A percentile compares a stretch with the other conserved stretches of the same genome.
Conservation (phyloP, 169 alveolate species). For the Plasmodium yoelii region DNA sequence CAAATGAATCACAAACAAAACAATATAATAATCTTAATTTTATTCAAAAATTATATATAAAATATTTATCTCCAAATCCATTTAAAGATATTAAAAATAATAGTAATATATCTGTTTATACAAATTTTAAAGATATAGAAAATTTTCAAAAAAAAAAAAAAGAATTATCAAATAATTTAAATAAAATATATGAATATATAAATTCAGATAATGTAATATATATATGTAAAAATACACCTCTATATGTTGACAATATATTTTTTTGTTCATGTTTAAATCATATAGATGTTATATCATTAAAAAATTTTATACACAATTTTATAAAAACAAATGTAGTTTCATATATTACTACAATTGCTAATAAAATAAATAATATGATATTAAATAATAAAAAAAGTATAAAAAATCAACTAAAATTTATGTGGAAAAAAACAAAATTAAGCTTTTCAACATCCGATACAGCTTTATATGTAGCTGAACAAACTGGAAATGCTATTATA, state of each 20-base stretch:
- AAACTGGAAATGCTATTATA: conserved; percentile 46
- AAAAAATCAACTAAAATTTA: conserved; percentile 36
- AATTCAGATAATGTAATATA: conserved; percentile 17
- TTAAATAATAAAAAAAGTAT: conserved; percentile 41
- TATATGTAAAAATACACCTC: conserved; percentile 55
- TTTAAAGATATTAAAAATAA: neutral
- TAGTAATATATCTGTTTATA: conserved; percentile 19
- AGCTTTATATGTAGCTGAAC: conserved; percentile 62
- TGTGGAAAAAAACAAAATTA: conserved; percentile 55
- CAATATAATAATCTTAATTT: neutral
- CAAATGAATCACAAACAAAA: neutral
- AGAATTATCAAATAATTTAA: conserved; percentile 5
- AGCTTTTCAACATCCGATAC: conserved; percentile 50
- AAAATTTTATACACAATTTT: conserved; percentile 62
- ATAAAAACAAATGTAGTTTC: conserved; percentile 29
- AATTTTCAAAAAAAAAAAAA: conserved; percentile 25
- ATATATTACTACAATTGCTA: conserved; percentile 23
- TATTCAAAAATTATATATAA: conserved; percentile 25
- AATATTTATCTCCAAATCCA: conserved; percentile 16
- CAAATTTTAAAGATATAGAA: conserved; percentile 18
- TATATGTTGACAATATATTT: conserved; percentile 33
- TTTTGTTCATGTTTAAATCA: conserved; percentile 44
- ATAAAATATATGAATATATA: conserved; percentile 39
- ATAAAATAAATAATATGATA: conserved; percentile 37
- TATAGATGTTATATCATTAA: conserved; percentile 37